Percentiles rank a stretch among this genome's conserved stretches.
These are phyloP conservation scores for Saturnispora kantuleensis DNA, from an alignment of 805 yeast genomes.

Conservation along the genomic window DNA sequence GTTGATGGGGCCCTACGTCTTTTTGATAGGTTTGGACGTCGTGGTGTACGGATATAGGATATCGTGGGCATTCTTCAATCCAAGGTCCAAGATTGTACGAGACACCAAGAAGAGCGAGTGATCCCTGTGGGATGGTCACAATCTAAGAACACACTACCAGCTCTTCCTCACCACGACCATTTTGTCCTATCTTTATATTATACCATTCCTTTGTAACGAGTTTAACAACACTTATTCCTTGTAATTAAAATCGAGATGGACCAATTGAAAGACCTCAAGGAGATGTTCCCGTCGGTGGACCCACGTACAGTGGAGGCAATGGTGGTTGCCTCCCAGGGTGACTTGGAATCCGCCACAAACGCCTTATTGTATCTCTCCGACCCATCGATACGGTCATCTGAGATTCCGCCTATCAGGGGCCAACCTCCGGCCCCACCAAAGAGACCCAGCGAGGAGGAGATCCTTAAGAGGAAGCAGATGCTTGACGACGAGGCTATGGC, in stretches of 20 bases:
- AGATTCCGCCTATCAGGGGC: slow-evolving; percentile 26
- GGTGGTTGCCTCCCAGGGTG: slow-evolving; percentile 76
- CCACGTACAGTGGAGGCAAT: slow-evolving; percentile 65
- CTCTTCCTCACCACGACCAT: too few relatives aligned
- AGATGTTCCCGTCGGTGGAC: slow-evolving; percentile 79
- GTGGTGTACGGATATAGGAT: slow-evolving; percentile 19
- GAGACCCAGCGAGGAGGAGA: slow-evolving; percentile 25
- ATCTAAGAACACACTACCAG: too few relatives aligned
- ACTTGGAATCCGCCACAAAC: slow-evolving; percentile 77
- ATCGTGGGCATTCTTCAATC: slow-evolving; percentile 1
- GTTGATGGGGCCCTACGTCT: slow-evolving; percentile 18
- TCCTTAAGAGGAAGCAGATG: slow-evolving; percentile 23
- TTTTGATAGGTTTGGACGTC: slow-evolving; percentile 17
- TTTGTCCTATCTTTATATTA: too few relatives aligned
- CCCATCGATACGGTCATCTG: slow-evolving; percentile 47
- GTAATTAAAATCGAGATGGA: neutral
- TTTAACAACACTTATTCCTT: too few relatives aligned
- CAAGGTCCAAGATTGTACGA: neutral
- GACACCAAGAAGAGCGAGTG: too few relatives aligned
- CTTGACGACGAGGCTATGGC: slow-evolving; percentile 70
- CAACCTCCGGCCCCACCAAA: slow-evolving; percentile 22
- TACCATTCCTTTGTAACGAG: too few relatives aligned
- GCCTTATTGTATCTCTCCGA: slow-evolving; percentile 76
- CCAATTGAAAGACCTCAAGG: slow-evolving; percentile 39
- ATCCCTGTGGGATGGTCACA: too few relatives aligned